These are phyloP conservation scores for Cyclocybe cylindracea DNA, from an alignment of 768 basidiomycete genomes.

Conservation along the genomic window DNA sequence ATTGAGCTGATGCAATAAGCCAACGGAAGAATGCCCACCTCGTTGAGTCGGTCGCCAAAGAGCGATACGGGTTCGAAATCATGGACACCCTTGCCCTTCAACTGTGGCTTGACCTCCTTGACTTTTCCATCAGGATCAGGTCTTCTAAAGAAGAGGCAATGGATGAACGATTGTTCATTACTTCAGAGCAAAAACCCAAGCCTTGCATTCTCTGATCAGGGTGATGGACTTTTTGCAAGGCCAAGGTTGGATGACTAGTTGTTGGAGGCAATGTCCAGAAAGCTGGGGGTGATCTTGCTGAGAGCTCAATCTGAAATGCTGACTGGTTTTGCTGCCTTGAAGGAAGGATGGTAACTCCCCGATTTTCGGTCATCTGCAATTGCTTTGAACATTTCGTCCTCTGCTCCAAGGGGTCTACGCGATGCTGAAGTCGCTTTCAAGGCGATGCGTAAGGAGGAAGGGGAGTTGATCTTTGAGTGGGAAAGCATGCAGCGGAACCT, in stretches of 20 bases:
- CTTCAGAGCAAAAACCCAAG: slow-evolving; percentile 19
- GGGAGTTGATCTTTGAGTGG: slow-evolving; percentile 82
- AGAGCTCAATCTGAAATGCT: slow-evolving; percentile 77
- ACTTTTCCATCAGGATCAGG: slow-evolving; percentile 70
- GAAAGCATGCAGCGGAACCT: slow-evolving; percentile 83
- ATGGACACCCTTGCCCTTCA: slow-evolving; percentile 81
- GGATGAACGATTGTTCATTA: not conserved
- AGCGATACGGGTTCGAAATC: slow-evolving; percentile 94
- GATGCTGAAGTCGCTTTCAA: slow-evolving; percentile 27
- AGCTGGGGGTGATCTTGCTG: slow-evolving; percentile 89
- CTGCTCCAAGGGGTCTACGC: slow-evolving; percentile 79
- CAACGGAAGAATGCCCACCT: slow-evolving; percentile 45
- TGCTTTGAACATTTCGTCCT: slow-evolving; percentile 76
- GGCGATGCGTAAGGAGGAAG: slow-evolving; percentile 31
- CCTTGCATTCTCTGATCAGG: slow-evolving; percentile 85
- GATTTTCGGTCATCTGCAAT: slow-evolving; percentile 57
- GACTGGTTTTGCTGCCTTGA: slow-evolving; percentile 72
- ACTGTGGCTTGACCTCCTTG: slow-evolving; percentile 81
- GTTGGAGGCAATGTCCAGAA: slow-evolving; percentile 82
- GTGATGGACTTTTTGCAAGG: slow-evolving; percentile 80
- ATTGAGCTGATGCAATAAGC: not conserved
- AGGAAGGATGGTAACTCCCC: slow-evolving; percentile 75
- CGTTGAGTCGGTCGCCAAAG: slow-evolving; percentile 87
- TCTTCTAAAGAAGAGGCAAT: slow-evolving; percentile 40
- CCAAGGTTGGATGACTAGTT: slow-evolving; percentile 87